Base-by-base conservation (phyloP, 2,329 filamentous ascomycete genomes). In the Boeremia exigua region DNA sequence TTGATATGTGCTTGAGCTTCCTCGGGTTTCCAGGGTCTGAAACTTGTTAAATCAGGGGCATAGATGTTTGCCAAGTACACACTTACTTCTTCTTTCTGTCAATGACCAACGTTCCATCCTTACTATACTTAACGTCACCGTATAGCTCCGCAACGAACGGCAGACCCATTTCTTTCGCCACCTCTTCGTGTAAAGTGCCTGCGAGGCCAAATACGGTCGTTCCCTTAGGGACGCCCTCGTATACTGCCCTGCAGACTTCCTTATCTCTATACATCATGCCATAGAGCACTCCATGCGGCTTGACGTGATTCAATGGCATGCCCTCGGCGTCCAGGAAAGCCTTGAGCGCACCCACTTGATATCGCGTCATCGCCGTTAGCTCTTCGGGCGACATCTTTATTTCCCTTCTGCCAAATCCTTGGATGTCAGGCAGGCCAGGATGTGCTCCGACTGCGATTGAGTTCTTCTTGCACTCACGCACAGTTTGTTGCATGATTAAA, bases 271-370 rank as follows among this genome's bases (percentile, higher is more conserved):
- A 80, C 75, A 81, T 82, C 81, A 84, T 83, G 4, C 81, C 81
- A 65, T 86, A 87, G 1, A 88, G 75, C 19, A 83, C 79, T 4
- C 85, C 84, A 52, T 88, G 85, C 2, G 85, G 84, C 67, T 87
- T 88, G 36, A 88, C 82, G 61, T 88, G 86, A 61, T 86, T 79
- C 25, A 89, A 70, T 12, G 77, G 73, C 6, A 87, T 72, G 12
- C 77, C 79, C 62, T 87, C 86, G 0, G 79, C 79, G 30, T 84
- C 80, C 2, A 88, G 75, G 58, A 88, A 85, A 1, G 75, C 86
- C 57, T 84, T 81, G 2, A 88, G 75, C 0, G 86, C 85, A 2
- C 86, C 86, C 30, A 89, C 81, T 66, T 88, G 86, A 70, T 88
- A 89, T 29, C 86, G 72, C 0, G 83, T 79, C 58, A 83, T 81